These are phyloP conservation scores for Hymenoscyphus scutula DNA, from an alignment of 2,329 filamentous ascomycete species.

Conservation along the genomic window DNA sequence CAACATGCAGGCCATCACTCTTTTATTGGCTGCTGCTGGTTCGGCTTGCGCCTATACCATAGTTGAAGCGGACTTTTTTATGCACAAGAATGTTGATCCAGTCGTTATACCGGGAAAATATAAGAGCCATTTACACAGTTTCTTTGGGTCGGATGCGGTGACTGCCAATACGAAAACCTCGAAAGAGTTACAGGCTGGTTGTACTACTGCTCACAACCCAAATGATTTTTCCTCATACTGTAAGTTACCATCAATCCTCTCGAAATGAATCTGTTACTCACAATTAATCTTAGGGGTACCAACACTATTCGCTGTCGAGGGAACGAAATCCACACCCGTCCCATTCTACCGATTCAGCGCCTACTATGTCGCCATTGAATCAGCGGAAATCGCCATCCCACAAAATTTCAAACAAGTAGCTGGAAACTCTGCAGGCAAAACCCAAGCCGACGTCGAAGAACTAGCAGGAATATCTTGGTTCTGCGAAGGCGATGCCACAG, in stretches of 20 bases:
- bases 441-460: constrained; percentile 33
- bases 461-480: constrained; percentile 37
- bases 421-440: constrained; percentile 40
- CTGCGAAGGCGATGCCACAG: constrained; percentile 37
- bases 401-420: constrained; percentile 44
- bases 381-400: constrained; percentile 45
- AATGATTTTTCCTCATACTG: constrained; percentile 49
- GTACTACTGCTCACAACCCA: constrained; percentile 45
- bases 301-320: constrained; percentile 39
- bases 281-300: constrained; percentile 38
- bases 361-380: constrained; percentile 44
- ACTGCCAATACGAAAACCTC: constrained; percentile 40
- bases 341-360: constrained; percentile 43
- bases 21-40: not conserved
- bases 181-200: constrained; percentile 41
- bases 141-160: constrained; percentile 45
- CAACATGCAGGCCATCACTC: constrained; percentile 4
- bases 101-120: constrained; percentile 43
- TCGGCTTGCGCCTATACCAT: constrained; percentile 5
- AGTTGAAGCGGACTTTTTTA: constrained; percentile 33
- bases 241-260: constrained; percentile 17
- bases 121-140: constrained; percentile 44
- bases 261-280: not conserved
- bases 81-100: constrained; percentile 46
- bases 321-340: constrained; percentile 37